Evolutionary conservation across 805 yeast species (phyloP).

Genomic region (Maudiozyma saulgeensis): DNA sequence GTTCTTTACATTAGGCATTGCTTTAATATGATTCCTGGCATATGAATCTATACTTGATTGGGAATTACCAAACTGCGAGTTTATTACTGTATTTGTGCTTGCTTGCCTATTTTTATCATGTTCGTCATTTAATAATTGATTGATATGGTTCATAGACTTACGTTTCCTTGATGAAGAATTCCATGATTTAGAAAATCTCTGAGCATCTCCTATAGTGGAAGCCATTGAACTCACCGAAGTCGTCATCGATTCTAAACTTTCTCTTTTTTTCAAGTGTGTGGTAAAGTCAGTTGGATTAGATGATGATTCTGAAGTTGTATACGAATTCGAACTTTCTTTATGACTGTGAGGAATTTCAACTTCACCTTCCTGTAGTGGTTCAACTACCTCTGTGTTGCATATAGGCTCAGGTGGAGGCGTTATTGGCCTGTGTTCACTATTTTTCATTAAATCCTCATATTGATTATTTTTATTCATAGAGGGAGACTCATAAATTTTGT

Average conservation of each 20-base stretch:
- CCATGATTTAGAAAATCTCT: constrained; percentile 30
- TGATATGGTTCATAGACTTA: constrained; percentile 21
- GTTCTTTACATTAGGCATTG: neutral
- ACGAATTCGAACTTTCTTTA: neutral
- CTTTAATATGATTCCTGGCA: neutral
- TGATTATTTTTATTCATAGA: neutral
- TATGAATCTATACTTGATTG: neutral
- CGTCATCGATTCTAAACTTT: constrained; percentile 26
- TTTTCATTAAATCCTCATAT: constrained; percentile 1
- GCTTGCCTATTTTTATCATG: constrained; percentile 7
- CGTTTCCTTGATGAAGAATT: constrained; percentile 25
- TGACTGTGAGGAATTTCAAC: neutral
- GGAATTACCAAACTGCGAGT: neutral
- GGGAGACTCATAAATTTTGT: neutral
- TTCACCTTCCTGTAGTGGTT: neutral
- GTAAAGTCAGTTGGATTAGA: constrained; percentile 29
- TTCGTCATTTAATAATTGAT: constrained; percentile 3
- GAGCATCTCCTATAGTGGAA: constrained; percentile 26
- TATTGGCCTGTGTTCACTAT: constrained; percentile 2
- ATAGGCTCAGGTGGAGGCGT: constrained; percentile 1
- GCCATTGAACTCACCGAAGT: constrained; percentile 28
- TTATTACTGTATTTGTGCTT: constrained; percentile 12
- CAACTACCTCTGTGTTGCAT: no score
- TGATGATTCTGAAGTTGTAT: constrained; percentile 20
- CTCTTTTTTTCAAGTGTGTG: constrained; percentile 18